Conservation (phyloP, 164 flowering plant species). For the Cinnamomum chago region DNA sequence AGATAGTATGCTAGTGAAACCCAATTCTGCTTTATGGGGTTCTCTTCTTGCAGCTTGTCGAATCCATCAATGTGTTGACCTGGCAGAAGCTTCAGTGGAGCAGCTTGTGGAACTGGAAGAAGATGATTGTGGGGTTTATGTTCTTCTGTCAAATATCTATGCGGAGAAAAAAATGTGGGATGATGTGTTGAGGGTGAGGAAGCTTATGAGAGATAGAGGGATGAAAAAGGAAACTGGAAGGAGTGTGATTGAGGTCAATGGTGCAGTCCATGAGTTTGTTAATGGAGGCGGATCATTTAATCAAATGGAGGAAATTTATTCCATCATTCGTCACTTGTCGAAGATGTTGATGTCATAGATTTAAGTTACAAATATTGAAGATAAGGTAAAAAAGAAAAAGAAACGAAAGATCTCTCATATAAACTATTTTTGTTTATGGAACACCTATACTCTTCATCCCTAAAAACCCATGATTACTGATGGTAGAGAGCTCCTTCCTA, state of each 20-base stretch:
- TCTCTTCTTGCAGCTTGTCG: slow-evolving; percentile 34
- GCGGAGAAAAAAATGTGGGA: slow-evolving; percentile 33
- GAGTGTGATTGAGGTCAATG: slow-evolving; percentile 32
- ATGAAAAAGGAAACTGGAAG: slow-evolving; percentile 28
- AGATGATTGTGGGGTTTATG: slow-evolving; percentile 35
- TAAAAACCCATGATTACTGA: too few species aligned
- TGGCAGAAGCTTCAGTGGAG: slow-evolving; percentile 22
- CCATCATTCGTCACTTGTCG: slow-evolving; percentile 21
- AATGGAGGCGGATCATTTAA: slow-evolving; percentile 18
- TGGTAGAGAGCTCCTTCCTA: too few species aligned
- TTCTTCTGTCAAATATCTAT: slow-evolving; percentile 32
- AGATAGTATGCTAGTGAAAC: slow-evolving; percentile 26
- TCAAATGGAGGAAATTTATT: slow-evolving; percentile 10
- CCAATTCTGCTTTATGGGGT: slow-evolving; percentile 32
- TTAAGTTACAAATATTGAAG: neutral
- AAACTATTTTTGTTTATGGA: too few species aligned
- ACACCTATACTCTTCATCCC: too few species aligned
- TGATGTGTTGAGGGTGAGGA: slow-evolving; percentile 17
- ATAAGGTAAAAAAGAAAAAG: neutral
- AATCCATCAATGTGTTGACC: slow-evolving; percentile 15
- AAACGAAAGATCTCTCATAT: neutral
- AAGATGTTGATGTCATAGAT: slow-evolving; percentile 7
- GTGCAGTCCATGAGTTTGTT: slow-evolving; percentile 24
- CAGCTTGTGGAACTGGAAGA: slow-evolving; percentile 27
- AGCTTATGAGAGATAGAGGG: slow-evolving; percentile 21